Evolutionary conservation across 352 stramenopile genomes (phyloP).

Genomic region (Globisporangium carolinianum): DNA sequence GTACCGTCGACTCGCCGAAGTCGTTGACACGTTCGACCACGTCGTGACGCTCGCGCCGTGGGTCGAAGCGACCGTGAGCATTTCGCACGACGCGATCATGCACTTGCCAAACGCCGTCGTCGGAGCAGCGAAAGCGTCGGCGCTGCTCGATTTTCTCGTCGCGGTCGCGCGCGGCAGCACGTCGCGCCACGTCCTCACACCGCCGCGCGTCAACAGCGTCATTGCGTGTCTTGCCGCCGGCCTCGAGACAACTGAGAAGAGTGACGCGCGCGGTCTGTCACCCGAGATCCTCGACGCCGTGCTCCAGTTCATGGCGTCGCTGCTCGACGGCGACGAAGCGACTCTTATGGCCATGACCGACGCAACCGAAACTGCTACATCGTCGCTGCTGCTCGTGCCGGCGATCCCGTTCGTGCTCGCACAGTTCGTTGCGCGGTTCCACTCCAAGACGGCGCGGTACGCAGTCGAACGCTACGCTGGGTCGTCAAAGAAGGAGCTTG

Average conservation of each 20-base stretch:
- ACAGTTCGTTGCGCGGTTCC: conserved; percentile 78
- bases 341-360: conserved; percentile 17
- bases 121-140: conserved; percentile 67
- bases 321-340: conserved; percentile 71
- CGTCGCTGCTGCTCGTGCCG: conserved; percentile 33
- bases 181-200: conserved; percentile 30
- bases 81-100: conserved; percentile 45
- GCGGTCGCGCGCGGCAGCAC: conserved; percentile 38
- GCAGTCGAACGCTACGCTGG: conserved; percentile 66
- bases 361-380: conserved; percentile 2
- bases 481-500: conserved; percentile 76
- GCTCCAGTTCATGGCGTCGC: conserved; percentile 67
- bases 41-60: conserved; percentile 57
- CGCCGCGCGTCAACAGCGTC: conserved; percentile 35
- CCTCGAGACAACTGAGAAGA: conserved; percentile 19
- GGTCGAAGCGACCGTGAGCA: conserved; percentile 39
- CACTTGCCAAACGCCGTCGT: conserved; percentile 68
- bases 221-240: conserved; percentile 65
- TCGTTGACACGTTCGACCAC: conserved; percentile 77
- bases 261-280: conserved; percentile 38
- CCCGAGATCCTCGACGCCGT: conserved; percentile 65
- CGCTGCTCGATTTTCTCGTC: conserved; percentile 71
- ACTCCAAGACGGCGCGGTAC: conserved; percentile 74
- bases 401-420: conserved; percentile 75
- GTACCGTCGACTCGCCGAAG: conserved; percentile 62